Percentiles rank a stretch among this genome's conserved stretches.
Conservation (phyloP, 2,329 filamentous ascomycete genomes). For the Cordyceps tenuipes region DNA sequence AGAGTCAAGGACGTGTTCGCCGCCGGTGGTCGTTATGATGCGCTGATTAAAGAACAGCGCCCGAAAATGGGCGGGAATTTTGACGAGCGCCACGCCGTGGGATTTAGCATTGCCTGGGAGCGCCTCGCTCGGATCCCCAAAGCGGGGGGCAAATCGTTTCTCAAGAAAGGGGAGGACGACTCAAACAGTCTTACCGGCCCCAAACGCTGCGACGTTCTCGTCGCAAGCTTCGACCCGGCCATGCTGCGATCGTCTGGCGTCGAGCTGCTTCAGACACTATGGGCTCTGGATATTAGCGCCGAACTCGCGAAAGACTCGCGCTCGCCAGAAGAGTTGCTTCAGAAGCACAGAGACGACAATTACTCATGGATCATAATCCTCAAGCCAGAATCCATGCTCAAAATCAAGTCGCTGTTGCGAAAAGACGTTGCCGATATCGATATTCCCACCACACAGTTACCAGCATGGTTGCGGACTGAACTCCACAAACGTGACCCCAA, state of each 20-base stretch:
- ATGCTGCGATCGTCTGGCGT: constrained; percentile 69
- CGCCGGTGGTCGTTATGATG: constrained; percentile 88
- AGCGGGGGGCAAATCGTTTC: constrained; percentile 44
- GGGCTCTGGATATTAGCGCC: constrained; percentile 76
- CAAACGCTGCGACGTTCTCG: constrained; percentile 75
- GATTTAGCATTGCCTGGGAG: constrained; percentile 87
- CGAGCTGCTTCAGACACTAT: constrained; percentile 69
- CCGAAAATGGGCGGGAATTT: constrained; percentile 56
- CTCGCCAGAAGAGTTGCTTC: constrained; percentile 70
- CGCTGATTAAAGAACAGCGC: constrained; percentile 74
- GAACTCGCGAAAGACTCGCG: constrained; percentile 76
- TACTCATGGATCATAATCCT: constrained; percentile 86
- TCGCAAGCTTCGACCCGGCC: constrained; percentile 76
- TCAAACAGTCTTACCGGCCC: constrained; percentile 49
- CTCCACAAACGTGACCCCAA: constrained; percentile 62
- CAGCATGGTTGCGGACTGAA: constrained; percentile 74
- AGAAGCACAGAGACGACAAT: constrained; percentile 65
- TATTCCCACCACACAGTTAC: constrained; percentile 61
- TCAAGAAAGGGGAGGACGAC: constrained; percentile 65
- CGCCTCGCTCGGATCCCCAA: constrained; percentile 61
- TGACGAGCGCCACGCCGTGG: constrained; percentile 72
- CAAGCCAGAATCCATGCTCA: constrained; percentile 68
- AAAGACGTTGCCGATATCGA: constrained; percentile 72
- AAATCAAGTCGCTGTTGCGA: constrained; percentile 68
- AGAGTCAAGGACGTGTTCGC: constrained; percentile 82